These are phyloP conservation scores for Fusarium metavorans DNA, from an alignment of 2,329 filamentous ascomycete genomes.

Conservation along the genomic window DNA sequence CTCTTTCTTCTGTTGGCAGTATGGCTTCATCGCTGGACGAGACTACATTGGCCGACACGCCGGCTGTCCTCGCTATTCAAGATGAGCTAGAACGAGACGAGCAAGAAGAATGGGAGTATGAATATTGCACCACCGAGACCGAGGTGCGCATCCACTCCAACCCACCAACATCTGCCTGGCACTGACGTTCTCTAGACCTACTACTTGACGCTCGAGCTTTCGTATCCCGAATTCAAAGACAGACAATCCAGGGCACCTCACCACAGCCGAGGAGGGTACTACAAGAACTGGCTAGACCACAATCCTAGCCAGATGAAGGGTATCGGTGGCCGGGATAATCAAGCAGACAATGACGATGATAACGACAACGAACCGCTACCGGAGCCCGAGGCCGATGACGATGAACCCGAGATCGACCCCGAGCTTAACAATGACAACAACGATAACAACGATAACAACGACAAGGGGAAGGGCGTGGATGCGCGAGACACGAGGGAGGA, in stretches of 20 bases:
- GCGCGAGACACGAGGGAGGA: constrained; percentile 25
- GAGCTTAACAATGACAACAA: constrained; percentile 38
- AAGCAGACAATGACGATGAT: constrained; percentile 45
- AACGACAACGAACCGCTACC: constrained; percentile 48
- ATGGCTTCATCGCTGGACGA: constrained; percentile 37
- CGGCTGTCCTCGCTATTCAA: constrained; percentile 46
- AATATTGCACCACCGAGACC: constrained; percentile 73
- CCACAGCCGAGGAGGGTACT: constrained; percentile 60
- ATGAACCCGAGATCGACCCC: constrained; percentile 42
- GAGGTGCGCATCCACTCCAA: constrained; percentile 57
- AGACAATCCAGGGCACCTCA: constrained; percentile 54
- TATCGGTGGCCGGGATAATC: constrained; percentile 17
- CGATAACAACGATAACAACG: constrained; percentile 37
- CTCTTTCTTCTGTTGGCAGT: background rate
- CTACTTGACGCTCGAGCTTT: constrained; percentile 73
- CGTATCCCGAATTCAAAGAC: constrained; percentile 68
- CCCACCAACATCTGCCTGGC: background rate
- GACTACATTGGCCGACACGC: constrained; percentile 32
- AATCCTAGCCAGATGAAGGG: constrained; percentile 37
- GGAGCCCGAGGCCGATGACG: constrained; percentile 52
- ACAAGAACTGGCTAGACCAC: constrained; percentile 56
- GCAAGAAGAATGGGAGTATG: constrained; percentile 75
- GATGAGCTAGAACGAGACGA: constrained; percentile 52
- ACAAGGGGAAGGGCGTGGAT: constrained; percentile 35
- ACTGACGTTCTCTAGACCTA: constrained; percentile 63